Evolutionary conservation across 257 asterid species (phyloP), one percentile per base, ranked within the genome.

Genomic region (Euphrasia confusa): DNA sequence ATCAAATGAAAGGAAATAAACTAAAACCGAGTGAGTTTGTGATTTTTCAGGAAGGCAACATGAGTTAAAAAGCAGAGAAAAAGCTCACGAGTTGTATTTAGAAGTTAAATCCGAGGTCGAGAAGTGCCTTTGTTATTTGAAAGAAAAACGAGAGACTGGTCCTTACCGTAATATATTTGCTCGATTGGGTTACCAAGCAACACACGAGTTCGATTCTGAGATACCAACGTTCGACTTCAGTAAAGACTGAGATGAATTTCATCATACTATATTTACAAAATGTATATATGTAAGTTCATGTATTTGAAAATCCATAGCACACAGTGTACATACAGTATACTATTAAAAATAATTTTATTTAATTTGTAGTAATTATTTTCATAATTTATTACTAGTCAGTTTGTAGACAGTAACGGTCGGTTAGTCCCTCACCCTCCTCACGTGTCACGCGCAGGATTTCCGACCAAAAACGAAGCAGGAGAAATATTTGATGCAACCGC

Each of bases 31-130:
- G 28, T 8, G 56, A 53, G 10, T 17, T 52, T 15, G 35, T 54
- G 62, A 37, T 58, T 11, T 30, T 28, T 61, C 76, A 87, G 97
- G 89, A 32, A 85, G 84, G 79, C 75, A 75, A 70, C 69, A 80
- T 72, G 96, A 85, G 56, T 47, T 88, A 78, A 80, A 68, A 59
- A 77, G 74, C 72, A 85, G 79, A 75, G 95, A 85, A 33, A 80
- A 75, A 21, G 84, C 88, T 15, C 75, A 82, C 24, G 85, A 80
- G 68, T 3, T 91, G 68, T 91, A 91, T 64, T n/a, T 71, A 52
- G 77, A 88, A 77, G 94, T 91, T 70, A 88, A 91, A 60, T 56
- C 59, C 0, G 92, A 85, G 77, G 92, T 90, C 4, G 95, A 84
- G 67, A 79, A 71, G 52, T 72, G 83, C 69, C 82, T 90, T 8